phyloP scores from a whole-genome alignment of 495 filamentous ascomycete genomes.

The Podospora pseudocomata region DNA sequence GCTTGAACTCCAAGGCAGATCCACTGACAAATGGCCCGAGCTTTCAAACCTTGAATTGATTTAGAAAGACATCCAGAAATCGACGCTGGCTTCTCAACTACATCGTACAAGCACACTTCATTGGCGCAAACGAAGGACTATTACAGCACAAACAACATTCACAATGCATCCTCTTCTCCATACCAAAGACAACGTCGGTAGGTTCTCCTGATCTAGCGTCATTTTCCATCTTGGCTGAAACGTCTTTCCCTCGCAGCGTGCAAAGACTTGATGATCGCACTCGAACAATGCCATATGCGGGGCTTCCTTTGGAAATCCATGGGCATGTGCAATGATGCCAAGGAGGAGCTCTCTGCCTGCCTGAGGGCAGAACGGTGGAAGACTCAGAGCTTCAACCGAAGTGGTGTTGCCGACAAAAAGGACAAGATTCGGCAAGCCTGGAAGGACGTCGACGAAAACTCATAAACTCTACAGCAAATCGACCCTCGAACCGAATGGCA shows the following conservation, averaged over 20 bases:
- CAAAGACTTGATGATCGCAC: slow-evolving; percentile 84
- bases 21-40: slow-evolving; percentile 12
- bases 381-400: slow-evolving; percentile 71
- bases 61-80: neutral
- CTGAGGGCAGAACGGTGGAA: slow-evolving; percentile 73
- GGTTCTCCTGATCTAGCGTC: slow-evolving; percentile 9
- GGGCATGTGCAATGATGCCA: slow-evolving; percentile 86
- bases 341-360: slow-evolving; percentile 76
- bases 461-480: slow-evolving; percentile 34
- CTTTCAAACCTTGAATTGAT: slow-evolving; percentile 3
- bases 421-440: slow-evolving; percentile 67
- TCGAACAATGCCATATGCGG: slow-evolving; percentile 91
- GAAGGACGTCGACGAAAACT: slow-evolving; percentile 78
- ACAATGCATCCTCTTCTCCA: slow-evolving; percentile 97
- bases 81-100: neutral
- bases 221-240: slow-evolving; percentile 5
- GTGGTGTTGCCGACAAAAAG: slow-evolving; percentile 63
- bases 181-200: slow-evolving; percentile 84
- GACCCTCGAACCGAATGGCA: neutral
- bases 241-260: slow-evolving; percentile 56
- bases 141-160: slow-evolving; percentile 9
- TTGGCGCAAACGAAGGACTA: neutral
- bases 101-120: neutral
- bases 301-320: slow-evolving; percentile 86
- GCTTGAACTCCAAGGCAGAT: neutral